These are phyloP conservation scores for Oryza officinalis DNA, from an alignment of 176 grass and related monocot genomes.

Conservation along the genomic window DNA sequence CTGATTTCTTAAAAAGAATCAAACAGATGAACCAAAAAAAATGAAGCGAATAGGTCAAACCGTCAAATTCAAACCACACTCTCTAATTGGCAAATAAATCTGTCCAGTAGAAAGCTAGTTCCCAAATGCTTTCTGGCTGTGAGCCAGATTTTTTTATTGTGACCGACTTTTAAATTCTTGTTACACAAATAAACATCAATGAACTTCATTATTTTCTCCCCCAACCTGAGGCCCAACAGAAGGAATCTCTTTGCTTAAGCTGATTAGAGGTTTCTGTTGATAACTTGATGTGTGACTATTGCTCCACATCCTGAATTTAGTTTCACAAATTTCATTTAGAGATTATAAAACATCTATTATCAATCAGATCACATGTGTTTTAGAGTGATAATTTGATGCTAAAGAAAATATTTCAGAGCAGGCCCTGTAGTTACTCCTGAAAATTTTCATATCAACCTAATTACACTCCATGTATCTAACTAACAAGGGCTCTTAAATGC, in stretches of 20 bases:
- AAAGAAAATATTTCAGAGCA: constrained; percentile 11
- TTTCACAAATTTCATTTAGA: background rate
- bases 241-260: constrained; percentile 1
- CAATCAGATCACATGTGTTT: background rate
- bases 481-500: background rate
- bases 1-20: background rate
- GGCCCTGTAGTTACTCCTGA: background rate
- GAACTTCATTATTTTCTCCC: background rate
- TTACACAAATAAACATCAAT: constrained; percentile 17
- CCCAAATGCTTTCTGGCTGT: background rate
- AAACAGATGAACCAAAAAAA: background rate
- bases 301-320: constrained; percentile 14
- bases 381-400: background rate
- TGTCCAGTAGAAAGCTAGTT: constrained; percentile 4
- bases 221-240: background rate
- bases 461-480: background rate
- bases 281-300: background rate
- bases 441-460: background rate
- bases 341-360: background rate
- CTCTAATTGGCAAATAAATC: background rate
- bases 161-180: constrained; percentile 4
- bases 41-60: background rate
- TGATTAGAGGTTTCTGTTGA: background rate
- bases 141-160: constrained; percentile 11
- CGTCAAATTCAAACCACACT: constrained; percentile 3